Evolutionary conservation across 257 asterid genomes (phyloP).

Genomic region (Handroanthus guayacan): DNA sequence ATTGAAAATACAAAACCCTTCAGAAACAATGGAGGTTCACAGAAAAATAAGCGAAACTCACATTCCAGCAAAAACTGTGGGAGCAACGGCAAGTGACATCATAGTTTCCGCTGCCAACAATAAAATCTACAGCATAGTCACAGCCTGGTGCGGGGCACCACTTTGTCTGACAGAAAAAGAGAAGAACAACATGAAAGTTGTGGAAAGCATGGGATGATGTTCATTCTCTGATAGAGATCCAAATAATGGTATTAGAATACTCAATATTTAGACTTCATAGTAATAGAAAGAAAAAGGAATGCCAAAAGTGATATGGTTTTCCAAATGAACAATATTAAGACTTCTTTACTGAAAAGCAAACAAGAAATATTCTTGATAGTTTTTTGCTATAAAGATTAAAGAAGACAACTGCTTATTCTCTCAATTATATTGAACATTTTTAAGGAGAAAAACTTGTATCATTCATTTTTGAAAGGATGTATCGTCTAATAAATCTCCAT

Average conservation of each 20-base stretch:
- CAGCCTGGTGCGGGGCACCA: constrained; percentile 99
- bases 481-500: constrained; percentile 27
- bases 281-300: constrained; percentile 5
- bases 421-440: not conserved
- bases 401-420: not conserved
- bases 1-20: constrained; percentile 18
- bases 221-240: constrained; percentile 16
- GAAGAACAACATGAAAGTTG: constrained; percentile 30
- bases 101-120: constrained; percentile 83
- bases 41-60: constrained; percentile 47
- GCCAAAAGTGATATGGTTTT: not conserved
- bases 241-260: constrained; percentile 7
- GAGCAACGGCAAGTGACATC: constrained; percentile 88
- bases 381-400: not conserved
- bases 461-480: not conserved
- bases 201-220: constrained; percentile 10
- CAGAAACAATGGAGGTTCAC: not conserved
- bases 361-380: constrained; percentile 12
- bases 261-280: constrained; percentile 16
- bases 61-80: constrained; percentile 92
- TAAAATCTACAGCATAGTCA: constrained; percentile 86
- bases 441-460: not conserved
- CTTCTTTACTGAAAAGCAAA: not conserved
- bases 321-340: not conserved
- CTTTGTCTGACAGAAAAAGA: constrained; percentile 62